phyloP scores from a whole-genome alignment of 768 basidiomycete species.

The Pleurotus eryngii region DNA sequence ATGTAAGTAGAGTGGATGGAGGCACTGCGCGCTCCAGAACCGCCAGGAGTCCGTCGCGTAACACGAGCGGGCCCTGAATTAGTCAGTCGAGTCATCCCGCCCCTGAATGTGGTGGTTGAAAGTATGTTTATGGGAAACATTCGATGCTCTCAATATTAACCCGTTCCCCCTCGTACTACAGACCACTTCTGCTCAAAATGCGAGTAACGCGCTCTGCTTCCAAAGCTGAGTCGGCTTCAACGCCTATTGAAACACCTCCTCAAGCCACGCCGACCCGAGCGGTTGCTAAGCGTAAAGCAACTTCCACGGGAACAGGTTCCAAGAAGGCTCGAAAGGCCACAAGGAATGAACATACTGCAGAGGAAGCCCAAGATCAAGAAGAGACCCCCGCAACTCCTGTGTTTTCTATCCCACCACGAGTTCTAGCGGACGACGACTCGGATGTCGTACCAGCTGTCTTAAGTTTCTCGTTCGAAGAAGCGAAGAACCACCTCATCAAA shows the following conservation, averaged over 20 bases:
- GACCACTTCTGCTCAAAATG: slow-evolving; percentile 17
- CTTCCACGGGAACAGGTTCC: neutral
- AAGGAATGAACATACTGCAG: slow-evolving; percentile 6
- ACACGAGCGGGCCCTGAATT: too few species aligned
- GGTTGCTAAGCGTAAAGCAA: slow-evolving; percentile 18
- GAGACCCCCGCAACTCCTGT: slow-evolving; percentile 17
- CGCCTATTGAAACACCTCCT: slow-evolving; percentile 9
- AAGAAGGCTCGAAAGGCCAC: slow-evolving; percentile 8
- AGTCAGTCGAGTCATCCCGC: too few species aligned
- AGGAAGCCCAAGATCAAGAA: slow-evolving; percentile 5
- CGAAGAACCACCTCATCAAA: slow-evolving; percentile 64
- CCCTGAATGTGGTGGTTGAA: too few species aligned
- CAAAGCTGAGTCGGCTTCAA: slow-evolving; percentile 11
- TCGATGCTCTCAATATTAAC: neutral
- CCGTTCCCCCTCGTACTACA: neutral
- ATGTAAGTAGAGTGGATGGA: too few species aligned
- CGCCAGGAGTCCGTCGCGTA: too few species aligned
- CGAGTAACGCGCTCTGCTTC: slow-evolving; percentile 28
- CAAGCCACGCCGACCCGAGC: slow-evolving; percentile 1
- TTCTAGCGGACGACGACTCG: slow-evolving; percentile 12
- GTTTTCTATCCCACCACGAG: slow-evolving; percentile 1
- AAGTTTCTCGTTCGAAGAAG: slow-evolving; percentile 74
- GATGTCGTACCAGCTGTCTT: slow-evolving; percentile 65
- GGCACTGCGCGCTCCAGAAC: too few species aligned
- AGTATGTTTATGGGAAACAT: neutral